Base-by-base conservation (phyloP, 345 rosid genomes). In the Populus pruinosa region DNA sequence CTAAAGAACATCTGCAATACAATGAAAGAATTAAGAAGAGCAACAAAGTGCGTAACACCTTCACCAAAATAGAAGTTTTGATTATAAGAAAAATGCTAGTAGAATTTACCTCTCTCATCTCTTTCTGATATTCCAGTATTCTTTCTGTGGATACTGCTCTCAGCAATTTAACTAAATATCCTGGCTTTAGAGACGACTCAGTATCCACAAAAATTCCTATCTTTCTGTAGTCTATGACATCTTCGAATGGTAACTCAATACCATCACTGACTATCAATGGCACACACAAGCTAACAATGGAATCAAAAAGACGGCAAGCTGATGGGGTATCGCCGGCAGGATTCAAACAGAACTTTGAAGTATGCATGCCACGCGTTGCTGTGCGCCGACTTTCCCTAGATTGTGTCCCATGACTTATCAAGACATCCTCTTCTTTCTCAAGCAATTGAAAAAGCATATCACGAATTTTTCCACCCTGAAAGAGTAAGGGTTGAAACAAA, bases 251-350 rank as follows among this genome's bases (percentile, higher is more conserved):
- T 82, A 96, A 83, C 89, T 96, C 98, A 12, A 96, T 96, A 55
- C 85, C 85, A 77, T 94, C 94, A 83, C 99, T 96, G 55, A 94
- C 82, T 49, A 96, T 90, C 71, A 96, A 94, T 0, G 99, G 99
- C 69, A 96, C 86, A 77, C 99, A 96, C 90, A 96, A 84, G 86
- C 99, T 96, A 79, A 96, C 97, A 27, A 96, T 96, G 65, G 99
- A 80, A 90, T 96, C 99, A 85, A 96, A 96, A 31, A 96, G 94
- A 63, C 99, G 88, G 84, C 99, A 94, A 31, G 98, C 98, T 8
- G 99, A 96, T 27, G 99, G 99, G 36, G 99, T 96, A 79, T 96
- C 99, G 43, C 99, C 98, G 17, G 99, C 99, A 82, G 99, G 99
- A 84, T 90, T 91, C 76, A 96, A 80, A 83, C 99, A 96, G 86